phyloP scores from a whole-genome alignment of 495 filamentous ascomycete genomes.

The Aspergillus conjunctus region DNA sequence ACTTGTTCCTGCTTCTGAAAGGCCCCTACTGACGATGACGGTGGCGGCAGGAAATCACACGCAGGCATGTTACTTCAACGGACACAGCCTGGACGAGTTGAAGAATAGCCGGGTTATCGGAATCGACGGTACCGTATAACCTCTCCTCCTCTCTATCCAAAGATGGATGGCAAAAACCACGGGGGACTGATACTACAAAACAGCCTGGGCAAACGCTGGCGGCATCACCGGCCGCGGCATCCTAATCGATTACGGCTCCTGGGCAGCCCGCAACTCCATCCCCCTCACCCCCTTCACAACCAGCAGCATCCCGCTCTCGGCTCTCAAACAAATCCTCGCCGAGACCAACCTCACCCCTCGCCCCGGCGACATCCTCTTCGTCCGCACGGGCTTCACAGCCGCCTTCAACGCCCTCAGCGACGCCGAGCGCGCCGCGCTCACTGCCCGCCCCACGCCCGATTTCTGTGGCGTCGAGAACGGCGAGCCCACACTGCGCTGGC shows the following conservation, averaged over 20 bases:
- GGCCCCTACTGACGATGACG: background rate
- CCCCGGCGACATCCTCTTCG: slow-evolving; percentile 58
- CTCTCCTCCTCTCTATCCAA: background rate
- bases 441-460: slow-evolving; percentile 30
- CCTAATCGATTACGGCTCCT: slow-evolving; percentile 60
- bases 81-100: slow-evolving; percentile 58
- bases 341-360: slow-evolving; percentile 41
- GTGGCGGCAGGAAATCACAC: slow-evolving; percentile 50
- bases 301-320: slow-evolving; percentile 40
- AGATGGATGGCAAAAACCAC: background rate
- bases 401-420: slow-evolving; percentile 41
- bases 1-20: background rate
- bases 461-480: slow-evolving; percentile 50
- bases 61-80: slow-evolving; percentile 61
- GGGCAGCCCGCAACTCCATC: slow-evolving; percentile 43
- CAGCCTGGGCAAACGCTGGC: slow-evolving; percentile 47
- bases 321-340: slow-evolving; percentile 42
- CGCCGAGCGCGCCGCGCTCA: slow-evolving; percentile 34
- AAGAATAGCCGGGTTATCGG: slow-evolving; percentile 43
- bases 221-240: slow-evolving; percentile 60
- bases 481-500: slow-evolving; percentile 46
- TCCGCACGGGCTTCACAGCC: slow-evolving; percentile 51
- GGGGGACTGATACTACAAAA: background rate
- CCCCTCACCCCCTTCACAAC: slow-evolving; percentile 41
- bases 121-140: slow-evolving; percentile 48